Conservation (phyloP, 768 basidiomycete species). For the Lyophyllum atratum region DNA sequence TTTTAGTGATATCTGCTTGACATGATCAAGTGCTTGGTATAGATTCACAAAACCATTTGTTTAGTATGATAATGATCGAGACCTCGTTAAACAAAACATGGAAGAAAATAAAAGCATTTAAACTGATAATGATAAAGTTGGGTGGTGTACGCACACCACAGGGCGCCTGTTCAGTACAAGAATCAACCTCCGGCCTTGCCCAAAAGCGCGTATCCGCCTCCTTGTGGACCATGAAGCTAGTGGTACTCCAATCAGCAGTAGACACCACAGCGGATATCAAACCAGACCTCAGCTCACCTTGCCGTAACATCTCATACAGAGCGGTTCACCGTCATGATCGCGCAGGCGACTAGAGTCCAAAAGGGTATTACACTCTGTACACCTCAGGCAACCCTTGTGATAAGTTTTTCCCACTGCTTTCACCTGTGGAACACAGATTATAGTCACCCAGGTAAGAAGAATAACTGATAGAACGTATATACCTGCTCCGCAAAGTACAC, state of each 20-base stretch:
- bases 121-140: background rate
- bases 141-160: background rate
- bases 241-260: background rate
- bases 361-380: conserved; percentile 64
- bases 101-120: background rate
- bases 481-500: conserved; percentile 91
- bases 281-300: conserved; percentile 42
- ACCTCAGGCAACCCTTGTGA: conserved; percentile 79
- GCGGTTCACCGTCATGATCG: conserved; percentile 74
- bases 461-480: background rate
- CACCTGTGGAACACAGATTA: conserved; percentile 47
- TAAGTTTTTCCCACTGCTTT: conserved; percentile 82
- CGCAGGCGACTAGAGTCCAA: conserved; percentile 75
- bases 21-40: background rate
- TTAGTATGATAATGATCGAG: conserved; percentile 6
- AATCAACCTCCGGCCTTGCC: conserved; percentile 38
- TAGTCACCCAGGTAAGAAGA: background rate
- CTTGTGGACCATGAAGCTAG: conserved; percentile 74
- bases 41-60: background rate
- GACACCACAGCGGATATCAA: background rate
- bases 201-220: conserved; percentile 73
- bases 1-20: conserved; percentile 47
- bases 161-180: background rate
- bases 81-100: conserved; percentile 1
- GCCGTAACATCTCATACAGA: conserved; percentile 72